phyloP scores from a whole-genome alignment of 257 asterid genomes.

The Nemophila menziesii region DNA sequence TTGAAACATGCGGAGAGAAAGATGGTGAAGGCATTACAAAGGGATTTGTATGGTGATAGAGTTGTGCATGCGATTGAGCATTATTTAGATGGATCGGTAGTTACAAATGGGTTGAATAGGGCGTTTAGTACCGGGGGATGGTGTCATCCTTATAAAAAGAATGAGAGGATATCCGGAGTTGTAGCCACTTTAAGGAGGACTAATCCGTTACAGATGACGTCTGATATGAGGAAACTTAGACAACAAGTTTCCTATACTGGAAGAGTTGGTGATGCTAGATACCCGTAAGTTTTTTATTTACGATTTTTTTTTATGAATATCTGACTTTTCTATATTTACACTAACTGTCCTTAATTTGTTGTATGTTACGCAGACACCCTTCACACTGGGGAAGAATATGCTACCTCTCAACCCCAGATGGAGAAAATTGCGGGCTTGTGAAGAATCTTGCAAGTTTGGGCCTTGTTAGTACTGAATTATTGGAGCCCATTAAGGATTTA shows the following conservation, averaged over 20 bases:
- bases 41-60: slow-evolving; percentile 60
- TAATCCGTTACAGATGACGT: slow-evolving; percentile 70
- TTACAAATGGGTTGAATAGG: slow-evolving; percentile 86
- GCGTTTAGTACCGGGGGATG: slow-evolving; percentile 95
- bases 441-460: slow-evolving; percentile 91
- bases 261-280: slow-evolving; percentile 91
- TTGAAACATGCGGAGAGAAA: slow-evolving; percentile 76
- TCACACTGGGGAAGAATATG: slow-evolving; percentile 98
- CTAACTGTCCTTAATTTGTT: too few relatives aligned
- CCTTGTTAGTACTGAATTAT: slow-evolving; percentile 50
- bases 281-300: slow-evolving; percentile 97
- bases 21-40: slow-evolving; percentile 65
- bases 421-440: slow-evolving; percentile 95
- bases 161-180: slow-evolving; percentile 80
- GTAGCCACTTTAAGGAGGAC: slow-evolving; percentile 86
- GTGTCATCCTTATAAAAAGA: slow-evolving; percentile 80
- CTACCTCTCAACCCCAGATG: slow-evolving; percentile 90
- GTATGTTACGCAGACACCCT: slow-evolving; percentile 88
- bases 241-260: slow-evolving; percentile 92
- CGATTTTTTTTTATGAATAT: too few relatives aligned
- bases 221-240: slow-evolving; percentile 89
- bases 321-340: too few relatives aligned
- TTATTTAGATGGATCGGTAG: slow-evolving; percentile 71
- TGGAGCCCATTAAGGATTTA: slow-evolving; percentile 35
- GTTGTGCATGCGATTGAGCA: slow-evolving; percentile 43